A percentile compares a stretch with the other conserved stretches of the same genome.
These are phyloP conservation scores for Sugiyamaella qingdaonensis DNA, from an alignment of 805 yeast genomes.

Conservation along the genomic window DNA sequence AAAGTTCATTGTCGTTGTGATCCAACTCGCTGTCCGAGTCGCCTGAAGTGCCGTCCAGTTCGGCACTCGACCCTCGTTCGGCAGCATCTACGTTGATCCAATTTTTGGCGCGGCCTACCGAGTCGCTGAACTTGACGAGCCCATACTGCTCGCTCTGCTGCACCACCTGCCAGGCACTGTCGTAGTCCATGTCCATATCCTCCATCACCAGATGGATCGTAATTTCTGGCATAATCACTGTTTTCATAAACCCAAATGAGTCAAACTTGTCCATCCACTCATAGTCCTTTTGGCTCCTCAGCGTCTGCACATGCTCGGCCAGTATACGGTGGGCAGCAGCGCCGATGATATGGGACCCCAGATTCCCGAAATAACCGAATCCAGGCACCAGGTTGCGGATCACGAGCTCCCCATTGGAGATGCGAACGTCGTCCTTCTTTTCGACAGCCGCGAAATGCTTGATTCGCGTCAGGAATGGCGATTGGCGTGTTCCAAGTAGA, in stretches of 20 bases:
- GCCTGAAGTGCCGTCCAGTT: no score
- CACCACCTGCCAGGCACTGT: background rate
- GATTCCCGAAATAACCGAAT: constrained; percentile 1
- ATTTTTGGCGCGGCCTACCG: background rate
- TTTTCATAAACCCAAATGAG: background rate
- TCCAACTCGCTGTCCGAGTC: no score
- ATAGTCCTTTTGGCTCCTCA: background rate
- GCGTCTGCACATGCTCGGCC: background rate
- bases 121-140: background rate
- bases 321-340: constrained; percentile 1
- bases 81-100: background rate
- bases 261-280: constrained; percentile 2
- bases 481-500: background rate
- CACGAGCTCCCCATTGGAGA: background rate
- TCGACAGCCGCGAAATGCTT: background rate
- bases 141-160: constrained; percentile 27
- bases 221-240: background rate
- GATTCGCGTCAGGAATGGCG: background rate
- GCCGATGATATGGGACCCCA: background rate
- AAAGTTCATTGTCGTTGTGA: no score
- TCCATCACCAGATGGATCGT: constrained; percentile 1
- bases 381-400: background rate
- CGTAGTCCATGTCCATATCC: constrained; percentile 3
- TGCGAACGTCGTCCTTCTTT: background rate
- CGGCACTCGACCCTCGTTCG: background rate